These are phyloP conservation scores for Agroathelia rolfsii DNA, from an alignment of 1,284 basidiomycete species.

Conservation along the genomic window DNA sequence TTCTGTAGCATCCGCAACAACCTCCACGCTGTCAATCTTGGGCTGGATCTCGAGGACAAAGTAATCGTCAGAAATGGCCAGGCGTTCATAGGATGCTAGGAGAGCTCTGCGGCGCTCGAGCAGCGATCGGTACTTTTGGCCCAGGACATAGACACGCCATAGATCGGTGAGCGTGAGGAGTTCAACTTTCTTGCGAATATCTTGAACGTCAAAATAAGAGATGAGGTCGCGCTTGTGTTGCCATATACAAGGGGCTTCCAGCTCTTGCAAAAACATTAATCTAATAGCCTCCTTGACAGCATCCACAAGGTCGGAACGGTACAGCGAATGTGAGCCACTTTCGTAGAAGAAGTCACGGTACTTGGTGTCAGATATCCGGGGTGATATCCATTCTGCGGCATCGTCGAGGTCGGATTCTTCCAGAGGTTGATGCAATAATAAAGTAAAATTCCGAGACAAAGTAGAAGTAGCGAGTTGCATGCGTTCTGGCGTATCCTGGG, in stretches of 20 bases:
- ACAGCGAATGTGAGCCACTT: constrained; percentile 45
- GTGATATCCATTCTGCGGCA: constrained; percentile 85
- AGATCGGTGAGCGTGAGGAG: constrained; percentile 73
- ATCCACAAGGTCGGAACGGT: constrained; percentile 63
- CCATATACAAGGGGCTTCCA: constrained; percentile 95
- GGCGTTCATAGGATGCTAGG: constrained; percentile 51
- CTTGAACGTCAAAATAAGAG: constrained; percentile 60
- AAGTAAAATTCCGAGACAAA: constrained; percentile 56
- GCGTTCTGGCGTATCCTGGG: constrained; percentile 88
- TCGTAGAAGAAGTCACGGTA: constrained; percentile 66
- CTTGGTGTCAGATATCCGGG: constrained; percentile 74
- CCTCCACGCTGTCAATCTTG: constrained; percentile 71
- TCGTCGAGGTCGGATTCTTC: constrained; percentile 66
- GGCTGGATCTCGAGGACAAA: constrained; percentile 58
- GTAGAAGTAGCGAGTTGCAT: constrained; percentile 92
- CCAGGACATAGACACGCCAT: constrained; percentile 82
- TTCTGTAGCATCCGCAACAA: constrained; percentile 85
- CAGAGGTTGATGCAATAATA: constrained; percentile 60
- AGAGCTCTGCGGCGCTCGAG: constrained; percentile 64
- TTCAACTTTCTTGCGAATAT: constrained; percentile 45
- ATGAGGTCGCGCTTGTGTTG: constrained; percentile 89
- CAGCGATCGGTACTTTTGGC: constrained; percentile 81
- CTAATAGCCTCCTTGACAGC: constrained; percentile 77
- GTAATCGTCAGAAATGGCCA: constrained; percentile 60
- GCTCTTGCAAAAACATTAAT: constrained; percentile 79